Base-by-base conservation (phyloP, 345 rosid species). In the Populus pruinosa region DNA sequence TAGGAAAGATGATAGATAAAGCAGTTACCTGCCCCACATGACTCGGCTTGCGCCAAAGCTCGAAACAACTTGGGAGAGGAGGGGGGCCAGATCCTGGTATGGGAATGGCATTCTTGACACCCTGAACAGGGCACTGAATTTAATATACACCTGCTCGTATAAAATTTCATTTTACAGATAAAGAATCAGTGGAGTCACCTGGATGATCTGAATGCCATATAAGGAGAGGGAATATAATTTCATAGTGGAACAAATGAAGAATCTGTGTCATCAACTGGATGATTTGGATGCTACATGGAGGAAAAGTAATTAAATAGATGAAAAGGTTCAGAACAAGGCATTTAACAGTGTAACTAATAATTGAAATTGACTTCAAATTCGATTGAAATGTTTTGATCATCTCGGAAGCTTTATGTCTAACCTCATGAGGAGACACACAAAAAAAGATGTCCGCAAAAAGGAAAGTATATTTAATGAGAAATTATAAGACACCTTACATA, bases 11-110 rank as follows among this genome's bases (percentile, higher is more conserved):
- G 6, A 20, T 8, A 68, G 23, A 10, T 18, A 36, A 53, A 14
- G 18, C 64, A 62, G 6, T 74, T 83, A 90, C 97, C 98, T 91
- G 84, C 98, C 98, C 98, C 99, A 95, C 98, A 95, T 92, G 77
- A 95, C 87, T 53, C 88, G 92, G 69, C 86, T 87, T 65, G 91
- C 91, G 33, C 97, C 98, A 21, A 88, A 93, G 82, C 82, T 77
- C 69, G 93, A 81, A 50, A 93, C 87, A 43, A 87, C 76, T 83
- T 89, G 90, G 50, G 93, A 83, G 29, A 95, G 88, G 77, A 82
- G 85, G 59, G 84, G 81, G 1, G 88, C 75, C 66, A 93, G 83
- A 80, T 95, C 97, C 72, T 81, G 83, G 63, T 88, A 91, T 0
- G 99, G 99, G 80, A 80, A 89, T 13, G 90, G 56, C 72, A 62